Conservation (phyloP, 495 filamentous ascomycete genomes). For the Xeromyces bisporus region DNA sequence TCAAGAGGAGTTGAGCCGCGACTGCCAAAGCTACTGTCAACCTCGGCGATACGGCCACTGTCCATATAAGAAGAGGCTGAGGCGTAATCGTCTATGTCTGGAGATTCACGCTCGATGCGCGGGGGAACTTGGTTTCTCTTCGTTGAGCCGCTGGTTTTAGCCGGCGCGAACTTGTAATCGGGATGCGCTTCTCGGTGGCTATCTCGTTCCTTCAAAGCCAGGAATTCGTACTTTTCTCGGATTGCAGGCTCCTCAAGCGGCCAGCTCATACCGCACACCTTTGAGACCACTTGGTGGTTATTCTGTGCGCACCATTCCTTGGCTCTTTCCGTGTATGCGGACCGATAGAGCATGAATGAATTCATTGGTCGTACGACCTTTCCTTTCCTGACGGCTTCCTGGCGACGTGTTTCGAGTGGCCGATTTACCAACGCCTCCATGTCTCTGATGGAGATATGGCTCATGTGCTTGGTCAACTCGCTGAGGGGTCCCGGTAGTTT, state of each 20-base stretch:
- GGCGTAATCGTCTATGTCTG: constrained; percentile 19
- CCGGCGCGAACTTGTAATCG: constrained; percentile 86
- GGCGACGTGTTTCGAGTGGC: constrained; percentile 41
- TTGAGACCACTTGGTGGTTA: constrained; percentile 89
- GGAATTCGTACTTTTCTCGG: constrained; percentile 61
- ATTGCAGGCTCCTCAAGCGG: constrained; percentile 55
- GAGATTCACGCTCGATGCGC: constrained; percentile 21
- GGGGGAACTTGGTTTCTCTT: constrained; percentile 25
- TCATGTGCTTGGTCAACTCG: constrained; percentile 51
- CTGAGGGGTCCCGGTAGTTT: constrained; percentile 45
- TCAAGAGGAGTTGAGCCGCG: constrained; percentile 21
- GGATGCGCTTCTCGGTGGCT: constrained; percentile 82
- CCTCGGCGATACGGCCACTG: constrained; percentile 16
- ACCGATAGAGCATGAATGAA: constrained; percentile 96
- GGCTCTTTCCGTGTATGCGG: constrained; percentile 72
- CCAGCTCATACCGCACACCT: constrained; percentile 73
- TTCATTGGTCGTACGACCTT: constrained; percentile 92
- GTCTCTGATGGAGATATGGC: constrained; percentile 48
- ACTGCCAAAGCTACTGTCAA: constrained; percentile 14
- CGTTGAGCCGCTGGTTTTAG: constrained; percentile 46
- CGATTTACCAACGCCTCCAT: constrained; percentile 74
- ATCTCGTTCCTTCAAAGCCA: constrained; percentile 63
- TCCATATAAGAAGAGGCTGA: constrained; percentile 7
- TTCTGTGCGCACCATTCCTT: constrained; percentile 72
- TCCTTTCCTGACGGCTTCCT: constrained; percentile 55